These are phyloP conservation scores for Sarcocystis neurona DNA, from an alignment of 169 alveolate species.

Conservation along the genomic window DNA sequence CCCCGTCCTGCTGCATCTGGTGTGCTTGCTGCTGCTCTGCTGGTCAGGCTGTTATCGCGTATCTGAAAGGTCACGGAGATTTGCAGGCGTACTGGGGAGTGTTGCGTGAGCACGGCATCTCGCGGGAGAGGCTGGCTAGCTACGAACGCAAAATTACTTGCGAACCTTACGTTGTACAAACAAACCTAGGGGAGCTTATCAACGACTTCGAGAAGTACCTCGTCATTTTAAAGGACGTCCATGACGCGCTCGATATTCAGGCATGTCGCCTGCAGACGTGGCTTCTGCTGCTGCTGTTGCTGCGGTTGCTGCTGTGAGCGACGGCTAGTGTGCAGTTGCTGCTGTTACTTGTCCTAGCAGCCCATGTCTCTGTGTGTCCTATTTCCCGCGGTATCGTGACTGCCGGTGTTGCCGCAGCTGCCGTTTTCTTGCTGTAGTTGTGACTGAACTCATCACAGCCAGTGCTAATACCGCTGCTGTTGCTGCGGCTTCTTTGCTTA, in stretches of 20 bases:
- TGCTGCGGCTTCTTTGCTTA: too few species aligned
- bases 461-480: too few species aligned
- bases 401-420: background rate
- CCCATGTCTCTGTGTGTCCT: background rate
- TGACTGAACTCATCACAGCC: too few species aligned
- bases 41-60: slow-evolving; percentile 82
- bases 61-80: slow-evolving; percentile 79
- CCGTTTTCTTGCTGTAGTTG: background rate
- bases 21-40: background rate
- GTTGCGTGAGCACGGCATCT: slow-evolving; percentile 81
- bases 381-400: background rate
- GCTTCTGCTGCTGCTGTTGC: background rate
- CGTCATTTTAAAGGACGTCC: slow-evolving; percentile 66
- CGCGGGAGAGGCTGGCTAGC: slow-evolving; percentile 82
- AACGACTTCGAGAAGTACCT: slow-evolving; percentile 67
- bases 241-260: slow-evolving; percentile 62
- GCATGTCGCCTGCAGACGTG: background rate
- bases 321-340: background rate
- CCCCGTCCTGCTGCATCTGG: background rate
- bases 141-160: slow-evolving; percentile 86
- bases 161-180: slow-evolving; percentile 84
- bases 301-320: background rate
- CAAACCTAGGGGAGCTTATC: slow-evolving; percentile 75
- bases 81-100: slow-evolving; percentile 82
- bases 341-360: too few species aligned